These are phyloP conservation scores for Turritis glabra DNA, from an alignment of 345 rosid genomes.

Conservation along the genomic window DNA sequence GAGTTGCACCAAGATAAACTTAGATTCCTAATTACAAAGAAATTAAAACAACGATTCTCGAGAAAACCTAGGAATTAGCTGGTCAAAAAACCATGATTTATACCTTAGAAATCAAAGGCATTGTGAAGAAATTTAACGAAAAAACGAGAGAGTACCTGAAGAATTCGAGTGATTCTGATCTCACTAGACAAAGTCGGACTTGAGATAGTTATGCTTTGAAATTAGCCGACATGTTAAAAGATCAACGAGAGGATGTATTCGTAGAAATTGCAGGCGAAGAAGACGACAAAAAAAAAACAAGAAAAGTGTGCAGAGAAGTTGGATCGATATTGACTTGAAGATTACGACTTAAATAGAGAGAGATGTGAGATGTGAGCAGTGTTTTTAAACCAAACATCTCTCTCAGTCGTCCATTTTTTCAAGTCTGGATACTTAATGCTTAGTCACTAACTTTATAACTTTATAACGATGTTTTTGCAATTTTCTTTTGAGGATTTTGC, in stretches of 20 bases:
- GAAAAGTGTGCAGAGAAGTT: background rate
- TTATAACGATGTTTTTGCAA: background rate
- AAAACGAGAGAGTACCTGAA: slow-evolving; percentile 21
- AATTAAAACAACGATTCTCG: background rate
- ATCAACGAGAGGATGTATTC: background rate
- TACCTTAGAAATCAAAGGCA: background rate
- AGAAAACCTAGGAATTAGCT: slow-evolving; percentile 14
- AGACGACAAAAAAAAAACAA: slow-evolving; percentile 7
- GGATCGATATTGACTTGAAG: slow-evolving; percentile 16
- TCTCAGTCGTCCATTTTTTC: too few species aligned
- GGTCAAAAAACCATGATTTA: background rate
- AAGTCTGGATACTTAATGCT: background rate
- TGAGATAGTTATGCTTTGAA: background rate
- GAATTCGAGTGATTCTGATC: background rate
- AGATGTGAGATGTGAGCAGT: too few species aligned
- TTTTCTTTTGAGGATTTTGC: too few species aligned
- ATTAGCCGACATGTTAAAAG: slow-evolving; percentile 7
- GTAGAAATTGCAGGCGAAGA: slow-evolving; percentile 3
- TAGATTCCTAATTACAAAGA: background rate
- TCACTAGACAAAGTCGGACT: background rate
- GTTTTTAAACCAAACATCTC: too few species aligned
- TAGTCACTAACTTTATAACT: slow-evolving; percentile 4
- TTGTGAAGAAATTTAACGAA: background rate
- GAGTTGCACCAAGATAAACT: slow-evolving; percentile 26
- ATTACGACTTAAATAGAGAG: too few species aligned